A percentile compares a stretch with the other conserved stretches of the same genome.
Conservation (phyloP, 2,329 filamentous ascomycete genomes). For the Septoria linicola region DNA sequence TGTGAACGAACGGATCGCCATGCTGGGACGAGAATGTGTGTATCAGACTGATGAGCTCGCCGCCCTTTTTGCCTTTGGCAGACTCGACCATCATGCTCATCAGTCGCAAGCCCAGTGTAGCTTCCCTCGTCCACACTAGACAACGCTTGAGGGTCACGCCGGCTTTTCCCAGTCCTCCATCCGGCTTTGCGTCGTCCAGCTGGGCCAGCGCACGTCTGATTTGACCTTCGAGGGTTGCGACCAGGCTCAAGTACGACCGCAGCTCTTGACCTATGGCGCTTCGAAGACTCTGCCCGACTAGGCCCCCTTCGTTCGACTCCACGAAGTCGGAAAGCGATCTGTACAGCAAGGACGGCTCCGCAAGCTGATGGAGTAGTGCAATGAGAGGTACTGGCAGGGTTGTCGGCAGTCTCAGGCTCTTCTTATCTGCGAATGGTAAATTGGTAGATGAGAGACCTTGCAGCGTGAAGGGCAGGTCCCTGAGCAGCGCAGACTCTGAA, state of each 20-base stretch:
- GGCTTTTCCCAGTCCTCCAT: slow-evolving; percentile 73
- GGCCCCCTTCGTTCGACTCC: slow-evolving; percentile 73
- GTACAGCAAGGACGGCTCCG: slow-evolving; percentile 92
- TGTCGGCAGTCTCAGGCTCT: slow-evolving; percentile 70
- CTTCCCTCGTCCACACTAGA: slow-evolving; percentile 95
- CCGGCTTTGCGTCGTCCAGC: slow-evolving; percentile 66
- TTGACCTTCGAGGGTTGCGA: slow-evolving; percentile 89
- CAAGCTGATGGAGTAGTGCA: slow-evolving; percentile 81
- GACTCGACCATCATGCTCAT: slow-evolving; percentile 95
- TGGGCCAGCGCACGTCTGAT: slow-evolving; percentile 78
- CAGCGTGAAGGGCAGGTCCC: slow-evolving; percentile 84
- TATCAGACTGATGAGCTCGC: slow-evolving; percentile 88
- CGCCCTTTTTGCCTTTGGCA: slow-evolving; percentile 79
- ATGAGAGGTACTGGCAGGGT: slow-evolving; percentile 81
- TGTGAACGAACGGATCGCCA: slow-evolving; percentile 89
- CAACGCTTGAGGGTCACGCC: slow-evolving; percentile 94
- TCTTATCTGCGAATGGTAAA: slow-evolving; percentile 69
- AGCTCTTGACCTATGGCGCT: slow-evolving; percentile 83
- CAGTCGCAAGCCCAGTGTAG: slow-evolving; percentile 88
- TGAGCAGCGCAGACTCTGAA: slow-evolving; percentile 48
- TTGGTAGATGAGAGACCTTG: slow-evolving; percentile 89
- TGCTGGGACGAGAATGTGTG: slow-evolving; percentile 91
- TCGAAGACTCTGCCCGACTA: slow-evolving; percentile 88
- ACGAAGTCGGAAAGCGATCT: slow-evolving; percentile 76
- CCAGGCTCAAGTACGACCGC: slow-evolving; percentile 82